Evolutionary conservation across 2,329 filamentous ascomycete species (phyloP).

Genomic region (Mycosphaerella sp.): DNA sequence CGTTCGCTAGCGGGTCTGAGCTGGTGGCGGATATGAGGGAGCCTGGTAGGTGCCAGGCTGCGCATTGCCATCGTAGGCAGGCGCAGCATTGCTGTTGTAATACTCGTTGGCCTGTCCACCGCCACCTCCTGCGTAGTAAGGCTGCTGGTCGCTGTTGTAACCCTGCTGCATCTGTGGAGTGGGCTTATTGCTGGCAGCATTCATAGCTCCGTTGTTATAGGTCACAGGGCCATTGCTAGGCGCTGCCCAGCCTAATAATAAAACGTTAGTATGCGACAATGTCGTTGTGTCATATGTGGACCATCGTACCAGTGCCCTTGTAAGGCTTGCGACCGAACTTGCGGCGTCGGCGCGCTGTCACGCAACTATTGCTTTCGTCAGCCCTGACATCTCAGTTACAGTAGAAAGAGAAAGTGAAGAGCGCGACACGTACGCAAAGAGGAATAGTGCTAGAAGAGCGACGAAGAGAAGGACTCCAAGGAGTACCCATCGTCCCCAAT

Average conservation of each 20-base stretch:
- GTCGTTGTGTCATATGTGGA: not conserved
- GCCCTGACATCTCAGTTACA: not conserved
- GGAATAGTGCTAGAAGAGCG: slow-evolving; percentile 12
- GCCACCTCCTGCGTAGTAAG: slow-evolving; percentile 2
- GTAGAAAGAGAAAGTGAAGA: not conserved
- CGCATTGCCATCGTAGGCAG: slow-evolving; percentile 2
- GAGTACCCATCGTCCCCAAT: slow-evolving; percentile 20
- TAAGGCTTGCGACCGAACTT: slow-evolving; percentile 16
- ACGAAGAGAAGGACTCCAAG: slow-evolving; percentile 12
- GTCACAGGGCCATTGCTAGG: slow-evolving; percentile 2
- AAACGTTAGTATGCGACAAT: not conserved
- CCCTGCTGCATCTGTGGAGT: slow-evolving; percentile 7
- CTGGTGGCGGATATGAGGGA: slow-evolving; percentile 14
- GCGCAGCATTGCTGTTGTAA: slow-evolving; percentile 4
- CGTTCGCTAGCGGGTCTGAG: slow-evolving; percentile 4
- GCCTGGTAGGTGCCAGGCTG: slow-evolving; percentile 14
- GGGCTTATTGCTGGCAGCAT: not conserved
- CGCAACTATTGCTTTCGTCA: slow-evolving; percentile 7
- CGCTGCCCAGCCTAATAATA: slow-evolving; percentile 15
- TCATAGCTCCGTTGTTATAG: slow-evolving; percentile 2
- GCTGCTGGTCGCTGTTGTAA: slow-evolving; percentile 9
- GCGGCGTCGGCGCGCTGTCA: slow-evolving; percentile 13
- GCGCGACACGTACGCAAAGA: slow-evolving; percentile 16
- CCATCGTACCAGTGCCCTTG: slow-evolving; percentile 11
- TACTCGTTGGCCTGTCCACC: slow-evolving; percentile 6